phyloP scores from a whole-genome alignment of 2,329 filamentous ascomycete species.

The Monosporascus cannonballus region DNA sequence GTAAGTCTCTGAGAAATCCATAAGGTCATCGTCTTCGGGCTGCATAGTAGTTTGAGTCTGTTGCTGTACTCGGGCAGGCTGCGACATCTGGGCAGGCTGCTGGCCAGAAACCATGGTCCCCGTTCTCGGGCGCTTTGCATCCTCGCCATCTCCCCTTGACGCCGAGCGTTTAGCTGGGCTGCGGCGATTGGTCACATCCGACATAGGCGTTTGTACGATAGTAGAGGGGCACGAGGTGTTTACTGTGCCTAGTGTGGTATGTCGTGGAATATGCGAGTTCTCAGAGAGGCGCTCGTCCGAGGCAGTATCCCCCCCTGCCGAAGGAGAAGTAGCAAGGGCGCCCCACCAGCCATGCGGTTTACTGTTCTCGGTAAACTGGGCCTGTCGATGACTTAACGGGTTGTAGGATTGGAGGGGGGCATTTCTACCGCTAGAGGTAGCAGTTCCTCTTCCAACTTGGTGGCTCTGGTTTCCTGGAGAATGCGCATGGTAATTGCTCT shows the following conservation, averaged over 20 bases:
- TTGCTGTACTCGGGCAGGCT: not conserved
- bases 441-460: not conserved
- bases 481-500: not conserved
- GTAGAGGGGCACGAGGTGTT: not conserved
- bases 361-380: no score
- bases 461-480: not conserved
- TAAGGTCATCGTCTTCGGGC: not conserved
- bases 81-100: not conserved
- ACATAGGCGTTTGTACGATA: not conserved
- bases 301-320: not conserved
- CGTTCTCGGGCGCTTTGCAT: not conserved
- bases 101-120: not conserved
- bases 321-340: no score
- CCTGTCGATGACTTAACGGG: no score
- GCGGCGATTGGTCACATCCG: not conserved
- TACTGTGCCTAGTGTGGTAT: not conserved
- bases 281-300: not conserved
- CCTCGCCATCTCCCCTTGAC: not conserved
- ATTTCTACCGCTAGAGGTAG: not conserved
- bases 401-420: no score
- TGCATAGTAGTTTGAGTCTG: not conserved
- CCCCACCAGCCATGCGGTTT: no score
- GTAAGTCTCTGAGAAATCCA: not conserved
- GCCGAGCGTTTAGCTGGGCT: not conserved
- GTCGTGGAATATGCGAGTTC: no score